Percentiles rank a stretch among this genome's conserved stretches.
These are phyloP conservation scores for Neurospora sp. DNA, from an alignment of 2,329 filamentous ascomycete genomes.

Conservation along the genomic window DNA sequence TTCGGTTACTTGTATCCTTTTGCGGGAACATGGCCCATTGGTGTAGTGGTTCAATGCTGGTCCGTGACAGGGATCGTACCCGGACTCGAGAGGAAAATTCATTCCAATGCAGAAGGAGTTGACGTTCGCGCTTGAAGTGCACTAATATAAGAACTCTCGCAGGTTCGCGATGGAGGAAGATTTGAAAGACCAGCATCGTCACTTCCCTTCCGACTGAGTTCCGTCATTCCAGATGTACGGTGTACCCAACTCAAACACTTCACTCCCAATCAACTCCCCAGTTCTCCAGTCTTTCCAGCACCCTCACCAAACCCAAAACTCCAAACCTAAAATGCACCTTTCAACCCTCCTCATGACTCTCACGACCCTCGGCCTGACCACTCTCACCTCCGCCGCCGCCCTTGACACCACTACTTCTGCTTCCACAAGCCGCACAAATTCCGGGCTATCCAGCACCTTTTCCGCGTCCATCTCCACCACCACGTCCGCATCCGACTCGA, in stretches of 20 bases:
- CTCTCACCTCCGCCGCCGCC: neutral
- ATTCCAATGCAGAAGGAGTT: neutral
- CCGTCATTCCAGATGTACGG: too few relatives aligned
- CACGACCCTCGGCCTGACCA: neutral
- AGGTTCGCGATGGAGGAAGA: neutral
- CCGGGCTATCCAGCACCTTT: neutral
- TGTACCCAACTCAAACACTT: too few relatives aligned
- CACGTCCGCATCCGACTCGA: neutral
- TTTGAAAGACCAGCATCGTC: neutral
- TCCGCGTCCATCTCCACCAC: neutral
- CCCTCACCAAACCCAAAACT: neutral
- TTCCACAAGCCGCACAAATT: neutral
- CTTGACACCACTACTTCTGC: neutral
- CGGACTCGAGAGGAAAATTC: too few relatives aligned
- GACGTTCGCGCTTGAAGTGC: neutral
- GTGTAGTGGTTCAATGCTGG: too few relatives aligned
- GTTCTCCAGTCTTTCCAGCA: neutral
- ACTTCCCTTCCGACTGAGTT: neutral
- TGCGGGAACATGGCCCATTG: too few relatives aligned
- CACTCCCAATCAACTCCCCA: neutral
- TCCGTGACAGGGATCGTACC: too few relatives aligned
- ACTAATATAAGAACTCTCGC: too few relatives aligned
- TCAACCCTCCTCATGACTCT: neutral
- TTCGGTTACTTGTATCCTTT: too few relatives aligned
- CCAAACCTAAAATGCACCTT: neutral